Evolutionary conservation across 179 eudicot species (phyloP).

Genomic region (Amaranthus tricolor): DNA sequence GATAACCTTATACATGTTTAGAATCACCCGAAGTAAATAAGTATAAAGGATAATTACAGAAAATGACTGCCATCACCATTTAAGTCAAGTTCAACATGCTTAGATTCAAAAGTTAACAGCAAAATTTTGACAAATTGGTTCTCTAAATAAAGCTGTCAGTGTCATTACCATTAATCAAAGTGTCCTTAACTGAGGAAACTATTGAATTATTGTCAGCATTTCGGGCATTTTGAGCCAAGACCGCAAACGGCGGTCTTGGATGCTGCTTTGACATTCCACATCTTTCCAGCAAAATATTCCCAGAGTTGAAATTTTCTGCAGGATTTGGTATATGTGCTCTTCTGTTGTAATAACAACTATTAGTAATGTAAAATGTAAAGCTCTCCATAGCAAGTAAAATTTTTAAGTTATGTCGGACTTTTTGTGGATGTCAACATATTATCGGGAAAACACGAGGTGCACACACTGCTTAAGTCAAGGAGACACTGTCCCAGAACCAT

Average conservation of each 20-base stretch:
- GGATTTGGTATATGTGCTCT: slow-evolving; percentile 48
- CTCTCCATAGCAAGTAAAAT: background rate
- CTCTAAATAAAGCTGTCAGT: slow-evolving; percentile 23
- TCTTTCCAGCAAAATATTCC: slow-evolving; percentile 31
- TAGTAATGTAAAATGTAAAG: slow-evolving; percentile 5
- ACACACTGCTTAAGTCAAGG: too few species aligned
- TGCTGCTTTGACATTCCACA: slow-evolving; percentile 37
- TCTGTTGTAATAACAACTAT: slow-evolving; percentile 32
- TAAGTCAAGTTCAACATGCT: slow-evolving; percentile 23
- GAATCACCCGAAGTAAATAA: too few species aligned
- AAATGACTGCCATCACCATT: slow-evolving; percentile 9
- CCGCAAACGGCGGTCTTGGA: slow-evolving; percentile 66
- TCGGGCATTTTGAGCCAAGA: slow-evolving; percentile 49
- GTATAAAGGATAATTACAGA: slow-evolving; percentile 18
- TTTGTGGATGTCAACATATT: too few species aligned
- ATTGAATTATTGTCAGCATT: slow-evolving; percentile 26
- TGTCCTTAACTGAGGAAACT: slow-evolving; percentile 30
- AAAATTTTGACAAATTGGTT: slow-evolving; percentile 17
- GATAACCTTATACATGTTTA: too few species aligned
- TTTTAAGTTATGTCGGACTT: too few species aligned
- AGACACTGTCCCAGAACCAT: too few species aligned
- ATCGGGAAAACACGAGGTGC: too few species aligned
- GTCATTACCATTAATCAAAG: slow-evolving; percentile 46
- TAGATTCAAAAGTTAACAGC: slow-evolving; percentile 28
- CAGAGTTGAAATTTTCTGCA: slow-evolving; percentile 31